Base-by-base conservation (phyloP, 768 basidiomycete species). In the Tricholoma matsutake region DNA sequence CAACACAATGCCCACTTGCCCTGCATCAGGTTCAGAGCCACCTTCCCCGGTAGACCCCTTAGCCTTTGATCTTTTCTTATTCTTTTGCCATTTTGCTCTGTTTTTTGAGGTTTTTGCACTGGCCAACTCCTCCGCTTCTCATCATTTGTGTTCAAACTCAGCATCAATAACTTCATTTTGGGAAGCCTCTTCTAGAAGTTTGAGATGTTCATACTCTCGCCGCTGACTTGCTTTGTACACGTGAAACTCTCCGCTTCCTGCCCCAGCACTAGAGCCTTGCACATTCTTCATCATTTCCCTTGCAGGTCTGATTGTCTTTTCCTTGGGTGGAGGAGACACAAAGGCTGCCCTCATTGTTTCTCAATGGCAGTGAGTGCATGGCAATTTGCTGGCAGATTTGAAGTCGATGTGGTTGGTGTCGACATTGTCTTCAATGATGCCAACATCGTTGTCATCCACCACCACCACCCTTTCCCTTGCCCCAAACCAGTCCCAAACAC, bases 231-330 rank as follows among this genome's bases (percentile, higher is more conserved):
- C 96, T 71, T 98, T 98, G 79, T 98, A 99, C 0, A 99, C 97
- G 71, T 99, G 97, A 70, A 98, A 98, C 74, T 96, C 96, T 45
- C 96, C 96, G 59, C 92, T 94, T 55, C 97, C 97, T 16, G 97
- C 97, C 49, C 96, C 97, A 6, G 97, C 95, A 73, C 92, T 94
- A 14, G 93, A 96, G 0, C 97, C 97, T 74, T 98, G 96, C 6
- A 99, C 96, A 67, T 98, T 98, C 83, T 97, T 98, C 92, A 99
- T 98, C 92, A 94, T 94, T 72, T 94, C 97, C 54, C 92, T 81
- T 8, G 96, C 81, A 1, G 95, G 80, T 18, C 94, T 80, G 31
- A 98, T 79, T 0, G 80, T 81, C 78, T 92, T 95, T 63, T 92
- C 90, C 72, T 92, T 91, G 5, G 90, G 89, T 1, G 91, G 80